Conservation (phyloP, 2,329 filamentous ascomycete species). For the Hyphodiscus sp. region DNA sequence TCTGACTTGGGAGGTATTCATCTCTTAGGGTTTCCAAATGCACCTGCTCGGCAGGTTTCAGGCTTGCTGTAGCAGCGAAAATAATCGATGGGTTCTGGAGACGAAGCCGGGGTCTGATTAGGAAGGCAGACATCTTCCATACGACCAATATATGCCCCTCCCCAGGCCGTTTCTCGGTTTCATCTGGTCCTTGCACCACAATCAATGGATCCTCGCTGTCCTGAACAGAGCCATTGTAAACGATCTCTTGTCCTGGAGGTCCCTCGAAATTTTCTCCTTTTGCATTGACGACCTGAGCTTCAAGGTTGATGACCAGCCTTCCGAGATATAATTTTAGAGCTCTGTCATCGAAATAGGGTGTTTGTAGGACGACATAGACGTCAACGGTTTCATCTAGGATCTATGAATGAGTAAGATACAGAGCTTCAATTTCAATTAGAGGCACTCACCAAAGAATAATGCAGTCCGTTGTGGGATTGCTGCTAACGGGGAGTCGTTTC, state of each 20-base stretch:
- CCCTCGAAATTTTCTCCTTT: constrained; percentile 38
- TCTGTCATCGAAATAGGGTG: constrained; percentile 51
- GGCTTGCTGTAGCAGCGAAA: constrained; percentile 55
- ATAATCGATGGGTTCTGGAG: constrained; percentile 61
- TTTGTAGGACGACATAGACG: constrained; percentile 62
- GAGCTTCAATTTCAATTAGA: constrained; percentile 24
- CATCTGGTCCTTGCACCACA: constrained; percentile 37
- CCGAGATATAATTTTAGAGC: constrained; percentile 52
- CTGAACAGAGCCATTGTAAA: constrained; percentile 50
- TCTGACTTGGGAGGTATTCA: constrained; percentile 63
- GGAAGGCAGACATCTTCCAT: constrained; percentile 55
- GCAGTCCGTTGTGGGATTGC: constrained; percentile 56
- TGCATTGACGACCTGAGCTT: constrained; percentile 58
- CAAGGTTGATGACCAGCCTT: constrained; percentile 59
- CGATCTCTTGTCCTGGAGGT: constrained; percentile 47
- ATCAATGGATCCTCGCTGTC: constrained; percentile 45
- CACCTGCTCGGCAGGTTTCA: constrained; percentile 45
- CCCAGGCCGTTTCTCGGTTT: constrained; percentile 25
- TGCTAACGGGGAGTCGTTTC: constrained; percentile 39
- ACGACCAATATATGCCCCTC: constrained; percentile 44
- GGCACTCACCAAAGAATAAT: constrained; percentile 63
- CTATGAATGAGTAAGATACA: constrained; percentile 44
- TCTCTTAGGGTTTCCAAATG: constrained; percentile 38
- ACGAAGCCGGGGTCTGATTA: constrained; percentile 54
- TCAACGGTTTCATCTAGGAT: constrained; percentile 65